Evolutionary conservation across 257 asterid genomes (phyloP).

Genomic region (Nicotiana obtusifolia): DNA sequence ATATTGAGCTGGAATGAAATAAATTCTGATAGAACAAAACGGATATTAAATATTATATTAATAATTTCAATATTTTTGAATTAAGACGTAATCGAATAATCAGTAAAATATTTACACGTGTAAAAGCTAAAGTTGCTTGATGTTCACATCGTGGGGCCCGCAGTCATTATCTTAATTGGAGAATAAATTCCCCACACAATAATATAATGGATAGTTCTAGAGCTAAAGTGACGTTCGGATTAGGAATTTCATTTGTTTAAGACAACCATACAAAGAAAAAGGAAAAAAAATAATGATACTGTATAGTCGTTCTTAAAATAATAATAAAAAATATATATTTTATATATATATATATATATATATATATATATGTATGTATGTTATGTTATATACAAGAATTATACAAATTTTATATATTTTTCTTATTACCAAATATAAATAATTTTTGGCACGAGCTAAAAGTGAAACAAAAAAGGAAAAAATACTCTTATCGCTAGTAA

Average conservation of each 20-base stretch:
- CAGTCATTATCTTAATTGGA: background rate
- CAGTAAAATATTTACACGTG: background rate
- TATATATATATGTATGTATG: no score
- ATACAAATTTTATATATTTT: no score
- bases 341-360: no score
- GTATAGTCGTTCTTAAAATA: no score
- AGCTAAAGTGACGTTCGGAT: background rate
- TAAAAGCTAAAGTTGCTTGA: background rate
- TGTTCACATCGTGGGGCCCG: background rate
- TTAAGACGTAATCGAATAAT: background rate
- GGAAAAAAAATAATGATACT: no score
- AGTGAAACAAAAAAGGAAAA: accelerated
- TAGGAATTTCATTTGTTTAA: background rate
- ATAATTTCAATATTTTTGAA: background rate
- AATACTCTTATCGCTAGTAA: no score
- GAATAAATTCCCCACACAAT: background rate
- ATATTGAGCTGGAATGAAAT: background rate
- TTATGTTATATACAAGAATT: no score
- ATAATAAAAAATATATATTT: no score
- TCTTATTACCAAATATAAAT: no score
- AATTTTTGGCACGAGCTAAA: no score
- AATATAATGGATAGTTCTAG: background rate
- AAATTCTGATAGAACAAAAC: background rate
- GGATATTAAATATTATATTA: background rate
- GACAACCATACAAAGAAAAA: no score